phyloP scores from a whole-genome alignment of 257 asterid species.

The Ilex asprella region DNA sequence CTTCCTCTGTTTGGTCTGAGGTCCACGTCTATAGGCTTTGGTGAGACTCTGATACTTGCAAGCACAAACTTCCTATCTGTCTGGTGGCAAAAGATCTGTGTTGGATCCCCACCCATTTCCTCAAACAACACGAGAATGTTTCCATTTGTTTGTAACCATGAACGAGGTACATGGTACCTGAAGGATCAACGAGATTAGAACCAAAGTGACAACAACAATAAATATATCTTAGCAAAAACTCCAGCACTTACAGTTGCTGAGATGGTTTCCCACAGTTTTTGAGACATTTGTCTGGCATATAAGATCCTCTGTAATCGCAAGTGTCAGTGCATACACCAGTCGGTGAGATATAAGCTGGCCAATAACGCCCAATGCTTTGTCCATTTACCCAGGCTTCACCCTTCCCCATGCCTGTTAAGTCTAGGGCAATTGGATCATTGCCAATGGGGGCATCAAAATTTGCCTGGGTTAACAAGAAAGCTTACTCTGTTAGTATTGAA shows the following conservation, averaged over 20 bases:
- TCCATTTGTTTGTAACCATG: conserved; percentile 63
- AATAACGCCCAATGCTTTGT: conserved; percentile 85
- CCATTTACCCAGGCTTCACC: conserved; percentile 97
- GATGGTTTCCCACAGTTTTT: conserved; percentile 77
- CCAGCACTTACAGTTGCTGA: conserved; percentile 59
- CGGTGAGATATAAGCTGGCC: conserved; percentile 59
- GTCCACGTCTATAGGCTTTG: conserved; percentile 74
- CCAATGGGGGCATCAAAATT: conserved; percentile 64
- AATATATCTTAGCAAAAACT: neutral
- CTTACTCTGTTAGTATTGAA: neutral
- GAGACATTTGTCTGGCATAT: conserved; percentile 48
- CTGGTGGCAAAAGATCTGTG: conserved; percentile 56
- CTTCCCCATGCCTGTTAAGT: conserved; percentile 74
- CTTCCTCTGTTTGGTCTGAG: conserved; percentile 31
- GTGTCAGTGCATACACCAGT: conserved; percentile 42
- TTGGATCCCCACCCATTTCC: conserved; percentile 86
- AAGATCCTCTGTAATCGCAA: conserved; percentile 73
- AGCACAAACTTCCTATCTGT: conserved; percentile 51
- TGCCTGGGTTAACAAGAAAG: conserved; percentile 31
- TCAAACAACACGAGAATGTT: conserved; percentile 69
- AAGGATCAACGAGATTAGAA: conserved; percentile 4
- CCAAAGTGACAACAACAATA: neutral
- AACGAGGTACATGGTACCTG: conserved; percentile 93
- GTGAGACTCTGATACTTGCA: conserved; percentile 64
- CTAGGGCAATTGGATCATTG: conserved; percentile 61